These are phyloP conservation scores for Erysiphe pulchra DNA, from an alignment of 2,329 filamentous ascomycete species.

Conservation along the genomic window DNA sequence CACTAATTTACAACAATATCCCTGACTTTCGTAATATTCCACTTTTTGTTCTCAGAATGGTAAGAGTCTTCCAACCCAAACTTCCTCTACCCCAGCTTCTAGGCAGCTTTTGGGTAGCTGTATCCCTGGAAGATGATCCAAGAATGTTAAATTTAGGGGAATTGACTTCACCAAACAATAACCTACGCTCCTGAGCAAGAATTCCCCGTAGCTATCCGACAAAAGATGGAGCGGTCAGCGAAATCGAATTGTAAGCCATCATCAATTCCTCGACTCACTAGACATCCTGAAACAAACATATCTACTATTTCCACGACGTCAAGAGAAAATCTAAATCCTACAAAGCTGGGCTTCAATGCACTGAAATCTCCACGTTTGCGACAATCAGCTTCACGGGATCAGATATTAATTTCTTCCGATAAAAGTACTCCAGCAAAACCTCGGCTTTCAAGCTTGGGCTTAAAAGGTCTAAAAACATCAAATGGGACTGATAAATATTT, in stretches of 20 bases:
- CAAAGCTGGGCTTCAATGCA: slow-evolving; percentile 1
- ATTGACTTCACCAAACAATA: background rate
- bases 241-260: slow-evolving; percentile 4
- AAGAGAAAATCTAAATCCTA: slow-evolving; percentile 19
- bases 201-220: background rate
- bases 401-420: background rate
- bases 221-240: slow-evolving; percentile 10
- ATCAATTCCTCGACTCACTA: slow-evolving; percentile 24
- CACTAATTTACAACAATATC: too few species aligned
- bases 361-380: slow-evolving; percentile 9
- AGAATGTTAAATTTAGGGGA: background rate
- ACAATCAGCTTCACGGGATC: slow-evolving; percentile 7
- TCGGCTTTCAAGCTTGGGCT: background rate
- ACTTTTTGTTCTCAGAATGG: too few species aligned
- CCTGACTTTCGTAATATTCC: too few species aligned
- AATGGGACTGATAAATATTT: background rate
- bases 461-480: background rate
- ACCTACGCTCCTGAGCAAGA: background rate
- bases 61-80: too few species aligned
- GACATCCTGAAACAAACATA: slow-evolving; percentile 22
- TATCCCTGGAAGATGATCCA: background rate
- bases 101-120: too few species aligned
- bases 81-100: too few species aligned
- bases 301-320: slow-evolving; percentile 20
- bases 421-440: background rate